Percentiles rank a stretch among this genome's conserved stretches.
These are phyloP conservation scores for Malassezia obtusa DNA, from an alignment of 1,284 basidiomycete genomes.

Conservation along the genomic window DNA sequence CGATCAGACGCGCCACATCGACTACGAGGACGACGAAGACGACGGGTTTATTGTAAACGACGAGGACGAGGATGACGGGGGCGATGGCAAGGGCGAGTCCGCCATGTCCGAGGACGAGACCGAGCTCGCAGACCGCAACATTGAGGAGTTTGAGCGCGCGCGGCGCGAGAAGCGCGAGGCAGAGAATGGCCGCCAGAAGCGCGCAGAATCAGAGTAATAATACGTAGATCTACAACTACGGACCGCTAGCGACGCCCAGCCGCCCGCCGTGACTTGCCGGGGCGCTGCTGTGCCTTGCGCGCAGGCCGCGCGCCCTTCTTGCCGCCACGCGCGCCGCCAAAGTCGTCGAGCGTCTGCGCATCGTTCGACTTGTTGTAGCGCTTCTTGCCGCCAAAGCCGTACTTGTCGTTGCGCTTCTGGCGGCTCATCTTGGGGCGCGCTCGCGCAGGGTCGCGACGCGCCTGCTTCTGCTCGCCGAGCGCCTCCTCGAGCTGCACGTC, in stretches of 20 bases:
- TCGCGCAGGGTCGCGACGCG: background rate
- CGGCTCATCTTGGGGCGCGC: slow-evolving; percentile 37
- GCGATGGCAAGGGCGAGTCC: slow-evolving; percentile 1
- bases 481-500: slow-evolving; percentile 61
- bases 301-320: background rate
- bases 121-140: slow-evolving; percentile 9
- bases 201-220: background rate
- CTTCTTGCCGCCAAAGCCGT: slow-evolving; percentile 45
- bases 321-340: slow-evolving; percentile 9
- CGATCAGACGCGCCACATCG: slow-evolving; percentile 14
- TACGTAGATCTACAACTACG: background rate
- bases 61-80: slow-evolving; percentile 25
- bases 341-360: slow-evolving; percentile 38
- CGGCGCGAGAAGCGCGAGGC: slow-evolving; percentile 7
- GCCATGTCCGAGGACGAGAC: slow-evolving; percentile 13
- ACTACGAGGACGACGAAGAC: slow-evolving; percentile 32
- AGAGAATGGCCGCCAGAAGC: background rate
- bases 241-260: slow-evolving; percentile 12
- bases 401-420: slow-evolving; percentile 34
- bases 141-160: slow-evolving; percentile 13
- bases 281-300: slow-evolving; percentile 17
- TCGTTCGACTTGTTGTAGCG: slow-evolving; percentile 39
- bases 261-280: slow-evolving; percentile 8
- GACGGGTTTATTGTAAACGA: slow-evolving; percentile 43
- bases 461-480: slow-evolving; percentile 27